Percentiles rank a stretch among this genome's conserved stretches.
These are phyloP conservation scores for Trichoderma sp. DNA, from an alignment of 2,329 filamentous ascomycete genomes.

Conservation along the genomic window DNA sequence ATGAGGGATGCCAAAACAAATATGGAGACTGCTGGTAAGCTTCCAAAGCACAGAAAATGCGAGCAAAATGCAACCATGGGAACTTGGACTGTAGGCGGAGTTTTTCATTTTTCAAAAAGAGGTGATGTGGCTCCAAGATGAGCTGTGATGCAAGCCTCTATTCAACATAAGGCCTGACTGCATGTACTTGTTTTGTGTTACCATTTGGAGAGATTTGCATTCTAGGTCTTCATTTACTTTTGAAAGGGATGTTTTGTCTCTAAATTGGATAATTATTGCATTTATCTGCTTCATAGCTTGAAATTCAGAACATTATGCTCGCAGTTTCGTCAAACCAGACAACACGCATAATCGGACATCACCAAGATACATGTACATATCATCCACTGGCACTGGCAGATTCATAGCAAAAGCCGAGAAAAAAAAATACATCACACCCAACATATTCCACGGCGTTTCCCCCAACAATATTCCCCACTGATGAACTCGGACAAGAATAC, in stretches of 20 bases:
- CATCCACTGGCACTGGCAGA: no score
- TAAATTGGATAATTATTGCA: background rate
- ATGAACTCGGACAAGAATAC: background rate
- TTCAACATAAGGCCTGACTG: background rate
- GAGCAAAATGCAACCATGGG: background rate
- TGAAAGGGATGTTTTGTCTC: background rate
- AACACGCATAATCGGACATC: background rate
- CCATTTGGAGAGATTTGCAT: background rate
- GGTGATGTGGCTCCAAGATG: background rate
- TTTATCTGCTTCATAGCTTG: background rate
- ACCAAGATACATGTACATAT: background rate
- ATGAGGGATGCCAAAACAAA: conserved; percentile 40
- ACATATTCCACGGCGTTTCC: background rate
- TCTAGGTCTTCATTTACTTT: background rate
- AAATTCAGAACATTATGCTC: background rate
- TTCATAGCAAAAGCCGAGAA: background rate
- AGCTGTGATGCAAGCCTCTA: background rate
- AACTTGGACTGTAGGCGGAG: background rate
- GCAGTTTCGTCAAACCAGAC: background rate
- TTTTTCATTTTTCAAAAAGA: background rate
- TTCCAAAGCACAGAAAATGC: background rate
- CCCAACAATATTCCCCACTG: background rate
- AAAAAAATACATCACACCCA: background rate
- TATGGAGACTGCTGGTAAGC: conserved; percentile 41
- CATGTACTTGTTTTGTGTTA: background rate